Evolutionary conservation across 73 alveolate genomes (phyloP), one percentile per base, ranked within the genome.

Genomic region (Symbiodinium pilosum): DNA sequence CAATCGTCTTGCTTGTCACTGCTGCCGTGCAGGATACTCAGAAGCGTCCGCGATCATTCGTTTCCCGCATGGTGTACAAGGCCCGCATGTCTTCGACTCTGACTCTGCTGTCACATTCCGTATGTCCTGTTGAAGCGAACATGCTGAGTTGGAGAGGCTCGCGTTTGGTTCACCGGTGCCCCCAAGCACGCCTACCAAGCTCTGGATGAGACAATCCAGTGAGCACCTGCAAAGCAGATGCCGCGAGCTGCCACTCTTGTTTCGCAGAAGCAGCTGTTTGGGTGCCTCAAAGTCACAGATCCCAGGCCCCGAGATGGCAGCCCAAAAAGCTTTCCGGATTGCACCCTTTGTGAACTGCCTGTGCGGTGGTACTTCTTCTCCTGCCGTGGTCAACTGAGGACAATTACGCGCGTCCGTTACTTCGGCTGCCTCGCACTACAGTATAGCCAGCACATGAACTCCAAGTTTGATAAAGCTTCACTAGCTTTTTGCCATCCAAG

Each of bases 181-280:
- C 96, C 96, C 18, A 89, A 89, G 75, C 96, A 89, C 39, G 96
- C 96, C 40, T 89, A 89, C 96, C 96, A 89, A 89, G 96, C 96
- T 8, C 87, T 89, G 39, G 96, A 89, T 11, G 96, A 89, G 77
- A 89, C 96, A 47, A 89, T 89, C 36, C 87, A 89, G 87, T 56
- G 86, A 24, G 96, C 42, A 75, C 71, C 34, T 28, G 42, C n/a
- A 21, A 21, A 54, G 38, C n/a, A 41, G 43, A 34, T 28, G 44
- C 52, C 32, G 87, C 87, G 87, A 54, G 71, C 71, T 30, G 71
- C 18, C 71, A 54, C 71, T 54, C 71, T 54, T 30, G 71, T 54
- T 54, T 54, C 71, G n/a, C 4, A 47, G 8, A n/a, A 1, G 71
- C 71, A n/a, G n/a, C 28, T 2, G 4, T 54, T 16, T 18, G 38